These are phyloP conservation scores for Oenanthe javanica DNA, from an alignment of 140 eudicot species.

Conservation along the genomic window DNA sequence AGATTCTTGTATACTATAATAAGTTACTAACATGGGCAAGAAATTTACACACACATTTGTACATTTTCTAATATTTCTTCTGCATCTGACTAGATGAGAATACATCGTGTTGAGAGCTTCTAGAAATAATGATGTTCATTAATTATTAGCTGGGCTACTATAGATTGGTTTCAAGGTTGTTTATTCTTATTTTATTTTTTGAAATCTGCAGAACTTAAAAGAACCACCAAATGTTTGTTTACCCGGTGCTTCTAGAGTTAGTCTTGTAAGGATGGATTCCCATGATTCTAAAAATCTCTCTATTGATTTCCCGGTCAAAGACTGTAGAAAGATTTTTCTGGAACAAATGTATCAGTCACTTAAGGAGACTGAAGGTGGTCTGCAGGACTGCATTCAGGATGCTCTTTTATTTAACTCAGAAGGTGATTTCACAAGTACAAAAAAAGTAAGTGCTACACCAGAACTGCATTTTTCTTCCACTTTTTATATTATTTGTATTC, in stretches of 20 bases:
- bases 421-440: slow-evolving; percentile 18
- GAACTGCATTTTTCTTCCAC: slow-evolving; percentile 1
- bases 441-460: slow-evolving; percentile 29
- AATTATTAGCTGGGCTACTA: background rate
- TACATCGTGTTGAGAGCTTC: background rate
- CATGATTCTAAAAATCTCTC: slow-evolving; percentile 26
- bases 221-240: slow-evolving; percentile 12
- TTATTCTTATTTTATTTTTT: background rate
- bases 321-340: slow-evolving; percentile 30
- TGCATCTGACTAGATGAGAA: background rate
- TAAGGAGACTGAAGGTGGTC: slow-evolving; percentile 38
- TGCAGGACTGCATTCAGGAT: slow-evolving; percentile 37
- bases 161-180: background rate
- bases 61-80: background rate
- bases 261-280: slow-evolving; percentile 29
- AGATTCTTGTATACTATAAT: background rate
- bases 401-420: slow-evolving; percentile 31
- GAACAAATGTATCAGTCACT: slow-evolving; percentile 37
- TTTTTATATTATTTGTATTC: background rate
- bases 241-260: slow-evolving; percentile 27
- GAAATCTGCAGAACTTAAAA: slow-evolving; percentile 27
- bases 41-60: background rate
- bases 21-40: background rate
- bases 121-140: background rate
- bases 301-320: slow-evolving; percentile 32